Evolutionary conservation across 371 early-diverging fungal species (phyloP), one percentile per base, ranked within the genome.

Genomic region (Mortierella sp.): DNA sequence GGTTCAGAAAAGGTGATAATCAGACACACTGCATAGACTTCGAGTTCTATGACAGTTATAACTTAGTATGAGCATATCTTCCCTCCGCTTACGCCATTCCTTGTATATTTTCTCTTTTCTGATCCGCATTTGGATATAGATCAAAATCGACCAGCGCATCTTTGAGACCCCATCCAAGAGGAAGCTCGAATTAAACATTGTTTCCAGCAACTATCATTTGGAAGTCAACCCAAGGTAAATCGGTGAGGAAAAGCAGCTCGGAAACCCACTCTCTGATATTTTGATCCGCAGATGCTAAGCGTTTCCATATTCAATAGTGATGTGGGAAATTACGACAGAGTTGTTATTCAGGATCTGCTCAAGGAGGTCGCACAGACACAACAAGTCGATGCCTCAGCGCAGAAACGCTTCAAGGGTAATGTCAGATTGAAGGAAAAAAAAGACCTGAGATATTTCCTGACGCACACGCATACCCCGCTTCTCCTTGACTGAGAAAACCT

Each of bases 341-440:
- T 95, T 19, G 91, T 99, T 56, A 89, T 99, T 41, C 99, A 99
- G 81, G 97, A 96, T 54, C 84, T 99, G 30, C 94, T 99, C 73
- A 99, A 99, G 80, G 96, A 97, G 64, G 87, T 98, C 21, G 99
- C 99, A 54, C 98, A 99, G 83, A 97, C 97, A n/a, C 97, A 95
- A 79, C 98, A 98, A 67, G 89, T 99, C 21, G 92, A 95, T 70
- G 73, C 89, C 6, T 83, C 86, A 11, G 92, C 96, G 6, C 89
- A 87, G 53, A 89, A 92, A 61, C 80, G 83, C 55, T 98, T 97
- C 80, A 98, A 97, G 84, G 91, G 92, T 89, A 83, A n/a, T 12
- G 34, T 11, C 19, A 28, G 19, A 4, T 39, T 3, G 44, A 44
- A 32, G 15, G 11, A 49, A 6, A 49, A 26, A 23, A 30, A 27